Percentiles rank a stretch among this genome's conserved stretches.
phyloP scores from a whole-genome alignment of 257 asterid genomes.

The Capsicum pubescens region DNA sequence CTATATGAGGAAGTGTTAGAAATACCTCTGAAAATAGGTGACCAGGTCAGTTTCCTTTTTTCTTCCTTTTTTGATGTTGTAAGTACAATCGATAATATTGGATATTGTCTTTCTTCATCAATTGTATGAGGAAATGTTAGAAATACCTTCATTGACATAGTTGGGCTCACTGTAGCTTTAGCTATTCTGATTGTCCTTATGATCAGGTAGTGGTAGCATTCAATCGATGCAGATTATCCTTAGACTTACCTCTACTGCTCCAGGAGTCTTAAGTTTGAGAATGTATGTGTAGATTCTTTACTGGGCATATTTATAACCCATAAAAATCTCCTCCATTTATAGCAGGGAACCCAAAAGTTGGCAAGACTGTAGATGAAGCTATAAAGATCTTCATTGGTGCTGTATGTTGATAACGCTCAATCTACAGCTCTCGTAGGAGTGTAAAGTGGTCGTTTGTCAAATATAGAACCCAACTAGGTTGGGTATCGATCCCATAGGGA shows the following conservation, averaged over 20 bases:
- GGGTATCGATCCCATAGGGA: no score
- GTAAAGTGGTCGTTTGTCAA: no score
- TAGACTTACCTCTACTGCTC: conserved; percentile 7
- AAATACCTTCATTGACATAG: conserved; percentile 79
- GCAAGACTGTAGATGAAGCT: conserved; percentile 77
- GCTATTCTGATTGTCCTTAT: conserved; percentile 75
- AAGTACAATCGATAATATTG: no score
- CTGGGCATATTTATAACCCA: conserved; percentile 72
- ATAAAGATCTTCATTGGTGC: conserved; percentile 88
- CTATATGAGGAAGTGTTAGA: no score
- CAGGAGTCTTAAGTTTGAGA: conserved; percentile 16
- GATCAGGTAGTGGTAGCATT: conserved; percentile 52
- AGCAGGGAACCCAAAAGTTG: conserved; percentile 67
- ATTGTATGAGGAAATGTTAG: no score
- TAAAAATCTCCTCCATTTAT: conserved; percentile 58
- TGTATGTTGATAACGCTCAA: conserved; percentile 61
- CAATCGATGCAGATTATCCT: conserved; percentile 30
- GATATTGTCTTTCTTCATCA: no score
- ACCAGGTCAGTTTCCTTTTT: conserved; percentile 63
- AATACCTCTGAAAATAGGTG: conserved; percentile 97
- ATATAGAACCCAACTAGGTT: no score
- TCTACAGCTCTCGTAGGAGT: no score
- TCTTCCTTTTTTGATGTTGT: conserved; percentile 11
- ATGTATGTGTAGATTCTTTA: conserved; percentile 62
- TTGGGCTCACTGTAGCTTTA: conserved; percentile 83